A percentile compares a stretch with the other conserved stretches of the same genome.
phyloP scores from a whole-genome alignment of 768 basidiomycete genomes.

The Lentinus tigrinus region DNA sequence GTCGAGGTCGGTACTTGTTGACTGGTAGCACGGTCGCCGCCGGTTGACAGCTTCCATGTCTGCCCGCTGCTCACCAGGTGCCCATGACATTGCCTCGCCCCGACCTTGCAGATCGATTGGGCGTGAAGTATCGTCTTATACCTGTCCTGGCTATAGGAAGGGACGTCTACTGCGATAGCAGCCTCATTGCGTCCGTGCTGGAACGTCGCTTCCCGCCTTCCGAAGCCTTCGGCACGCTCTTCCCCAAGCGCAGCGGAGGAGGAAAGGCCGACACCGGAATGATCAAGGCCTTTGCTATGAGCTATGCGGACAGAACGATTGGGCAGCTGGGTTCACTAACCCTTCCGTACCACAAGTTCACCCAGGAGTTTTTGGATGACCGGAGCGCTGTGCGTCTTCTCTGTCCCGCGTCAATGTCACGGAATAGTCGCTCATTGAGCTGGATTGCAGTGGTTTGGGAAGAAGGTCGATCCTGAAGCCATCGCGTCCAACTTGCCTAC shows the following conservation, averaged over 20 bases:
- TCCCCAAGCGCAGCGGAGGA: conserved; percentile 43
- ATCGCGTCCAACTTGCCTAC: conserved; percentile 32
- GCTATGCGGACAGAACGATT: conserved; percentile 43
- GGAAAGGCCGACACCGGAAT: conserved; percentile 44
- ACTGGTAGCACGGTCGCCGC: neutral
- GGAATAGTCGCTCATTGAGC: neutral
- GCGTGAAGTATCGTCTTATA: conserved; percentile 56
- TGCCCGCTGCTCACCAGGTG: conserved; percentile 36
- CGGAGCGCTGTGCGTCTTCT: conserved; percentile 39
- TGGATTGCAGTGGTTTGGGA: conserved; percentile 12
- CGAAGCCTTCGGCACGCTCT: conserved; percentile 44
- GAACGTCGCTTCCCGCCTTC: conserved; percentile 55
- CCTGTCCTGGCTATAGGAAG: conserved; percentile 60
- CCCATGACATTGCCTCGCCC: conserved; percentile 51
- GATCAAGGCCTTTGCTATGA: conserved; percentile 47
- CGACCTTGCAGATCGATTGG: conserved; percentile 50
- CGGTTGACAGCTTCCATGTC: neutral
- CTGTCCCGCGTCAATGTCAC: neutral
- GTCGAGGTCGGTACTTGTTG: conserved; percentile 40
- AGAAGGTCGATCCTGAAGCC: conserved; percentile 10
- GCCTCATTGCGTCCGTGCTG: conserved; percentile 48
- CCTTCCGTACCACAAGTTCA: conserved; percentile 49
- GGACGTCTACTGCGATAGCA: conserved; percentile 61
- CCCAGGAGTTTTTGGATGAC: conserved; percentile 47
- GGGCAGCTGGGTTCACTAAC: conserved; percentile 41